A percentile compares a stretch with the other conserved stretches of the same genome.
phyloP scores from a whole-genome alignment of 2,329 filamentous ascomycete genomes.

The Diaporthe citrichinensis region DNA sequence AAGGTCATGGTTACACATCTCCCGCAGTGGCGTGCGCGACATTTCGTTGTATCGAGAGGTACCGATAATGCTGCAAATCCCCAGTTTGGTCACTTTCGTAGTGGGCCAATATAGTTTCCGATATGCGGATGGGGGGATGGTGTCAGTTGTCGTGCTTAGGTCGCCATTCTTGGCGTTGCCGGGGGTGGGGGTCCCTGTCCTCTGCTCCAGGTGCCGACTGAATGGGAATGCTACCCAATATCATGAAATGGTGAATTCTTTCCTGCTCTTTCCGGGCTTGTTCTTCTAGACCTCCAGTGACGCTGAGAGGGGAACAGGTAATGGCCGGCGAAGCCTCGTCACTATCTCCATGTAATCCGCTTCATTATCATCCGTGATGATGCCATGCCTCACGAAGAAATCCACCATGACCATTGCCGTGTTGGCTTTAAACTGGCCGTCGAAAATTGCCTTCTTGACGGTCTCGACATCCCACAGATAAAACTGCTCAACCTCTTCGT shows the following conservation, averaged over 20 bases:
- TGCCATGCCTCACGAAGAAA: slow-evolving; percentile 84
- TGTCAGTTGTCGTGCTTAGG: slow-evolving; percentile 33
- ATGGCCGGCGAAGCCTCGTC: slow-evolving; percentile 57
- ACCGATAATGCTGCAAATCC: background rate
- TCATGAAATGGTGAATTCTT: background rate
- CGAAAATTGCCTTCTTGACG: slow-evolving; percentile 72
- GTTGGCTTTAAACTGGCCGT: slow-evolving; percentile 87
- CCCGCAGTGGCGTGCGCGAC: background rate
- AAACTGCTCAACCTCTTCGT: slow-evolving; percentile 86
- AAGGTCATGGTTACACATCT: background rate
- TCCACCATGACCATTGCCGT: slow-evolving; percentile 84
- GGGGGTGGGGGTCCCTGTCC: background rate
- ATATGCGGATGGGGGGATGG: slow-evolving; percentile 29
- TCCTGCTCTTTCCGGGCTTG: background rate
- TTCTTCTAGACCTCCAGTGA: background rate
- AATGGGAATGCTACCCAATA: background rate
- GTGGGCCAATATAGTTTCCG: slow-evolving; percentile 17
- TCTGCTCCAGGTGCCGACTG: background rate
- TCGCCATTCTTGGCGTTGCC: slow-evolving; percentile 17
- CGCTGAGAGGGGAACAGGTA: slow-evolving; percentile 55
- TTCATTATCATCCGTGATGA: slow-evolving; percentile 81
- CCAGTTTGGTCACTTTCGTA: slow-evolving; percentile 2
- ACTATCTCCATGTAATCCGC: slow-evolving; percentile 79
- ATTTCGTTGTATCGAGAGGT: slow-evolving; percentile 3
- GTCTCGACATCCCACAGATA: slow-evolving; percentile 73